A percentile compares a stretch with the other conserved stretches of the same genome.
Conservation (phyloP, 2,329 filamentous ascomycete genomes). For the Fusarium multiceps region DNA sequence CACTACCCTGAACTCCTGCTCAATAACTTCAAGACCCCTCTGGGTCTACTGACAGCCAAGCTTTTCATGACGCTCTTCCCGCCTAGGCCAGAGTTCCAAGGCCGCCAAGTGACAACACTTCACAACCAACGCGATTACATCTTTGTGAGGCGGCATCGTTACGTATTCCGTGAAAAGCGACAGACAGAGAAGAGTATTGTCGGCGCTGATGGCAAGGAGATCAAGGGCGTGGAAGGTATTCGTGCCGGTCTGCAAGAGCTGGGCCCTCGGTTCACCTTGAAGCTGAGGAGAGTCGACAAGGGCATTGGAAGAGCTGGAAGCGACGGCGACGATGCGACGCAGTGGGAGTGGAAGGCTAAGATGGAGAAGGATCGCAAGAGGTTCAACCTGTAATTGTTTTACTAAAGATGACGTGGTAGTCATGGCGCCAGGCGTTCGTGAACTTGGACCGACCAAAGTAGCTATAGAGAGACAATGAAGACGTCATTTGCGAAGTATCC, state of each 20-base stretch:
- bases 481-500: not conserved
- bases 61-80: conserved; percentile 75
- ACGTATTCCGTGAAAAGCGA: conserved; percentile 91
- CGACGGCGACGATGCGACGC: conserved; percentile 77
- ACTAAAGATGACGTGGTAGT: conserved; percentile 3
- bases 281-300: conserved; percentile 90
- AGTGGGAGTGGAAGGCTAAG: conserved; percentile 96
- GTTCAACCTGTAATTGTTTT: conserved; percentile 79
- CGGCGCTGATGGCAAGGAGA: conserved; percentile 81
- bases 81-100: conserved; percentile 82
- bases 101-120: conserved; percentile 89
- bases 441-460: conserved; percentile 18
- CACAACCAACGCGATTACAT: conserved; percentile 98
- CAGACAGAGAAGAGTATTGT: conserved; percentile 88
- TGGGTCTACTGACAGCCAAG: conserved; percentile 88
- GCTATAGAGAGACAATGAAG: conserved; percentile 5
- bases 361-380: conserved; percentile 95
- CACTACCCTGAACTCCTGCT: conserved; percentile 91
- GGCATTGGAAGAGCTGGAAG: conserved; percentile 79
- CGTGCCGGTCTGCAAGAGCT: conserved; percentile 90
- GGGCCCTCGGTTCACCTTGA: conserved; percentile 79
- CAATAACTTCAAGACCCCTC: conserved; percentile 93
- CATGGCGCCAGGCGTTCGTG: conserved; percentile 29
- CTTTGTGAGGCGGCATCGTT: conserved; percentile 89
- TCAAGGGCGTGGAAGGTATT: conserved; percentile 87